Evolutionary conservation across 352 stramenopile species (phyloP), one percentile per base, ranked within the genome.

Genomic region (Thraustochytrium sp.): DNA sequence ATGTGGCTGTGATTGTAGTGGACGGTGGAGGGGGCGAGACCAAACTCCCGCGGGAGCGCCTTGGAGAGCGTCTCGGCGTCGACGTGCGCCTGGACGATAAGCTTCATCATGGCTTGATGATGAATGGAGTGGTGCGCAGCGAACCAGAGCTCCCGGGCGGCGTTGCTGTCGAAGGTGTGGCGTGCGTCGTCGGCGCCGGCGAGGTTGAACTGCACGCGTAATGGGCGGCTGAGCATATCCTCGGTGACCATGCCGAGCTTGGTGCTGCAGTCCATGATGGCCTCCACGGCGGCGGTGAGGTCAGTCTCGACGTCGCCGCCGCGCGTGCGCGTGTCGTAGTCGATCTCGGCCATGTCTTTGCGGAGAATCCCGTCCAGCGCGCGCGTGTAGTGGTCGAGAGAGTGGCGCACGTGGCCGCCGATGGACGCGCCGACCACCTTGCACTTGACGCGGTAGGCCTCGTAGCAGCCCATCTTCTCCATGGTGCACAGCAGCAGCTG

Each of bases 41-140:
- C 90, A 85, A 93, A 90, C 38, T 87, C 89, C 42, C 82, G 4
- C 4, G 89, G 86, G 8, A 93, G 74, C 23, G 89, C 86, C 37
- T 90, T 53, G 55, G 77, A 75, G n/a, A 89, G 51, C 29, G 26
- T 51, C 34, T 80, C 21, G 34, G 63, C 53, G 18, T 80, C 44
- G 29, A 1, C 42, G 38, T 85, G 86, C 13, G 87, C 48, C 9
- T 86, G 38, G 36, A 88, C 86, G 86, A 92, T 92, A 42, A 93
- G 88, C 75, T 88, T 88, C 8, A 91, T 86, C 89, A 93, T 89
- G 42, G 89, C 88, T 86, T 91, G 87, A 76, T 93, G 90, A 87
- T 93, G 90, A 65, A 92, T 91, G 0, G 86, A 88, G 84, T 93
- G 90, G 86, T 93, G 90, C 23, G 88, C 90, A 3, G 72, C 85